Conservation (phyloP, 306 rosid genomes). For the Sicyos baderoa region DNA sequence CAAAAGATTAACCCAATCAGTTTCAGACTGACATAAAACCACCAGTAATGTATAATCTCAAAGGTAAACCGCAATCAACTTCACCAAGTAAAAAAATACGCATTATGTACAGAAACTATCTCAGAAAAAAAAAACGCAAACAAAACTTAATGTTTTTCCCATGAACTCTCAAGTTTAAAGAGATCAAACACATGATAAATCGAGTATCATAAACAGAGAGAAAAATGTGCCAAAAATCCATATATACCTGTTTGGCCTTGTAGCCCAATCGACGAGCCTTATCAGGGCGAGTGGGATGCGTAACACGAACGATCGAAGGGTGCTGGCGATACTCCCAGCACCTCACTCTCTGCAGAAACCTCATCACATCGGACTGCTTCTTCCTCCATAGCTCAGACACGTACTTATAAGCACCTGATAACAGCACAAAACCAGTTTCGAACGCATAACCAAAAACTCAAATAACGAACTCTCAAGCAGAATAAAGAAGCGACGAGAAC, state of each 20-base stretch:
- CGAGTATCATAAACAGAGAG: neutral
- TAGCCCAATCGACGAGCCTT: conserved; percentile 90
- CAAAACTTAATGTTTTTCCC: neutral
- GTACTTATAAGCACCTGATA: conserved; percentile 78
- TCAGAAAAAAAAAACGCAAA: neutral
- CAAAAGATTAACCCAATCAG: neutral
- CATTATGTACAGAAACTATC: neutral
- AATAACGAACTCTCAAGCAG: neutral
- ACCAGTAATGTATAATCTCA: neutral
- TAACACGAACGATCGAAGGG: conserved; percentile 78
- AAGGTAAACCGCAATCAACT: neutral
- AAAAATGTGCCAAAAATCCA: neutral
- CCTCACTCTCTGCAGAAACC: conserved; percentile 82
- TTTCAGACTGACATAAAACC: neutral
- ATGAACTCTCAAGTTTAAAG: neutral
- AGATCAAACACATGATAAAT: neutral
- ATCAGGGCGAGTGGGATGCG: conserved; percentile 81
- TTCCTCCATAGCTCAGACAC: conserved; percentile 91
- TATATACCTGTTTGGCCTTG: conserved; percentile 76
- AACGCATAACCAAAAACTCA: neutral
- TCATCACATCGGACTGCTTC: conserved; percentile 85
- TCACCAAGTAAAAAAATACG: neutral
- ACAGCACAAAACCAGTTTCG: neutral
- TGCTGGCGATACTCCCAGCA: conserved; percentile 95
- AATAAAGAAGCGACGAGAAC: no score